Evolutionary conservation across 2,329 filamentous ascomycete species (phyloP).

Genomic region (Polytolypa hystricis): DNA sequence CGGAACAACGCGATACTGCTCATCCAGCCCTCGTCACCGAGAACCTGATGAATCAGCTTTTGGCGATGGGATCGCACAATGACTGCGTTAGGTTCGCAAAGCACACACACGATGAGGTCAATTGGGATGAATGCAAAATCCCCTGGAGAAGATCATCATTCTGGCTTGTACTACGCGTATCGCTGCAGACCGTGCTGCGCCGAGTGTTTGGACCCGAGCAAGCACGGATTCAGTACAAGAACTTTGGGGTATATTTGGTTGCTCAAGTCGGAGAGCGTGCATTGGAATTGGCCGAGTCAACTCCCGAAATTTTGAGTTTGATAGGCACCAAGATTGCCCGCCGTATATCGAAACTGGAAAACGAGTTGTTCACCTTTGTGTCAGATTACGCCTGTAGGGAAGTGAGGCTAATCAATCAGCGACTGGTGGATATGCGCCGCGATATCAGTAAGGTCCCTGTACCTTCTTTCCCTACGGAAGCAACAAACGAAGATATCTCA

Average conservation of each 20-base stretch:
- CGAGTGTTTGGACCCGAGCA: conserved; percentile 9
- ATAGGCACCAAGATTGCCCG: conserved; percentile 36
- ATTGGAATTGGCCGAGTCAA: conserved; percentile 6
- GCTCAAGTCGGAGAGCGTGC: conserved; percentile 22
- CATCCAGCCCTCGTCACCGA: conserved; percentile 43
- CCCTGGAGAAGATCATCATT: conserved; percentile 43
- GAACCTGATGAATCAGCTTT: conserved; percentile 35
- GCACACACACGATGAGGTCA: conserved; percentile 42
- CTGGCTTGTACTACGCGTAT: conserved; percentile 45
- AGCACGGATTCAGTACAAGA: conserved; percentile 35
- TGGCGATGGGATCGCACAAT: conserved; percentile 26
- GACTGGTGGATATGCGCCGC: neutral
- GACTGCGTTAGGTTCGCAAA: conserved; percentile 32
- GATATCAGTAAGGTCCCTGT: neutral
- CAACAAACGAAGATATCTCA: neutral
- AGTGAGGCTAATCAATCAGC: neutral
- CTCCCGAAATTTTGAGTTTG: conserved; percentile 25
- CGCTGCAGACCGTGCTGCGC: conserved; percentile 31
- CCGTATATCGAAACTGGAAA: conserved; percentile 32
- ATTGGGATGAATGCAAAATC: conserved; percentile 23
- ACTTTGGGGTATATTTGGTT: conserved; percentile 41
- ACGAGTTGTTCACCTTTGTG: conserved; percentile 12
- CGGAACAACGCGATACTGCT: conserved; percentile 37
- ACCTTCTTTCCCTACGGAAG: neutral
- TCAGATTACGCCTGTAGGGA: neutral